phyloP scores from a whole-genome alignment of 345 rosid genomes.

The Syzygium jambos region DNA sequence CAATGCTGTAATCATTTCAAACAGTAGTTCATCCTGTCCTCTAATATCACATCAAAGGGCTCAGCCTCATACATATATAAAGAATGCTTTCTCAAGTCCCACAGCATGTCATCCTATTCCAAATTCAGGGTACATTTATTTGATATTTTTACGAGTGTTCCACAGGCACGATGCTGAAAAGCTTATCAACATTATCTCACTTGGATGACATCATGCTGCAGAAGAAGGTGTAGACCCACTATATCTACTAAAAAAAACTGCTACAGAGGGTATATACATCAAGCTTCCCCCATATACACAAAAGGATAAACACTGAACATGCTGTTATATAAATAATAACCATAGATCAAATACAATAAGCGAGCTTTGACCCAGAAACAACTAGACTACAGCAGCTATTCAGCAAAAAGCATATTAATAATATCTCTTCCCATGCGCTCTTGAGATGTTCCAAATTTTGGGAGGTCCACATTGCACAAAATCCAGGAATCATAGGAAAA shows the following conservation, averaged over 20 bases:
- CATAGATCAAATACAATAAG: not conserved
- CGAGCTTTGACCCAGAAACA: not conserved
- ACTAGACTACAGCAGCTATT: not conserved
- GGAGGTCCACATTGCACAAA: not conserved
- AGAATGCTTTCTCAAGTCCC: not conserved
- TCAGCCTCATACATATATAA: not conserved
- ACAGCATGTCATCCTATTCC: not conserved
- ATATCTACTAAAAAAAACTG: not conserved
- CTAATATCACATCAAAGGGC: not conserved
- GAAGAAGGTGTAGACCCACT: not conserved
- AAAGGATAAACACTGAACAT: not conserved
- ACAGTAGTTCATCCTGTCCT: not conserved
- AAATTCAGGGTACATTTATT: not conserved
- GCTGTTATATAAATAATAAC: not conserved
- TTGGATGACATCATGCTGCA: not conserved
- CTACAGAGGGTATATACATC: not conserved
- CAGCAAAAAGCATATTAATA: not conserved
- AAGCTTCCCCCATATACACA: not conserved
- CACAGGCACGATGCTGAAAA: not conserved
- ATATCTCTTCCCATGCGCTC: not conserved
- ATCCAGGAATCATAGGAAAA: not conserved
- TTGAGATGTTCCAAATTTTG: not conserved
- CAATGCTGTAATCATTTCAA: not conserved
- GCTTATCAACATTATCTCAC: not conserved
- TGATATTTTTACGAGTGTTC: not conserved